These are phyloP conservation scores for Guadua angustifolia DNA, from an alignment of 176 grass and related monocot species.

Conservation along the genomic window DNA sequence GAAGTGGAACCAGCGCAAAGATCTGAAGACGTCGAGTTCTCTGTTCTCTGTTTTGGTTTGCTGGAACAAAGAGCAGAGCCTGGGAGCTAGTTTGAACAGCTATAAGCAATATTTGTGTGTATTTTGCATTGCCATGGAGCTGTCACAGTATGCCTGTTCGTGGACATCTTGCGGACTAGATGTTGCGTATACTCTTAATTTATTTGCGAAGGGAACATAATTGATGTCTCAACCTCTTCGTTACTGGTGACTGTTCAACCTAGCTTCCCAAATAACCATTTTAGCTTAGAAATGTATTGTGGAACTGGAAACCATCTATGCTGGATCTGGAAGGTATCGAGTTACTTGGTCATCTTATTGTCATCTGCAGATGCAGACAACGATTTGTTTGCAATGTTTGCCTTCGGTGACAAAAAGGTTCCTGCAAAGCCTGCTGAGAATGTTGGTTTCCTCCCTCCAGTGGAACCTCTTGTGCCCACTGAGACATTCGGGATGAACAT, in stretches of 20 bases:
- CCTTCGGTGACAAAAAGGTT: constrained; percentile 51
- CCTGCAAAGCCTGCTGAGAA: constrained; percentile 34
- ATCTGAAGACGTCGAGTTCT: no score
- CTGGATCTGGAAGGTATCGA: no score
- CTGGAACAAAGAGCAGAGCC: no score
- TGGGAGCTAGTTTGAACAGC: no score
- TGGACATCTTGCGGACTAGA: neutral
- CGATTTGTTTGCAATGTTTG: constrained; percentile 61
- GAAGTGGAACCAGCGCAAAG: no score
- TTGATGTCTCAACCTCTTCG: no score
- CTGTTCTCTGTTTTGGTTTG: no score
- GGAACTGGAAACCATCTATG: no score
- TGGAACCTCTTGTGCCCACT: constrained; percentile 24
- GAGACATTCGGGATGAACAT: constrained; percentile 48
- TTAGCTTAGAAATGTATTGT: no score
- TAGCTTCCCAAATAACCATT: no score
- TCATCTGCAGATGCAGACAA: constrained; percentile 41
- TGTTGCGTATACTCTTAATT: neutral
- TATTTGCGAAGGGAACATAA: neutral
- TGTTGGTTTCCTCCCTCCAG: constrained; percentile 23
- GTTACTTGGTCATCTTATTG: no score
- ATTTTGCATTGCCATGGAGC: neutral
- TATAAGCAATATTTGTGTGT: neutral
- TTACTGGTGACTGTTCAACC: no score
- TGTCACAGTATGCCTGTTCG: neutral